Evolutionary conservation across 2,329 filamentous ascomycete genomes (phyloP).

Genomic region (Knufia petricola): DNA sequence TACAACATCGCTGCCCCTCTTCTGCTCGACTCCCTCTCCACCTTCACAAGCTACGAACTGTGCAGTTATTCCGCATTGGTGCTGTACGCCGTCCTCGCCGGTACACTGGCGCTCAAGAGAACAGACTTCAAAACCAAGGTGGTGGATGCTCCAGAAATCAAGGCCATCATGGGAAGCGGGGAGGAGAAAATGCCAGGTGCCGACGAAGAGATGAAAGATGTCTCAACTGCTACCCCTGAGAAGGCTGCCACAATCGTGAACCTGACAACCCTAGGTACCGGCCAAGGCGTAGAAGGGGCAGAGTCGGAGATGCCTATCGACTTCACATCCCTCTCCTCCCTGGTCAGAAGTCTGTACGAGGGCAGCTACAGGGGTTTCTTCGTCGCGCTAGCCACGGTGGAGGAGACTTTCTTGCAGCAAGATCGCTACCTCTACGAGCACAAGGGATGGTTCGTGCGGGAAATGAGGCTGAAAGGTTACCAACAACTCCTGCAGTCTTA

Average conservation of each 20-base stretch:
- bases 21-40: slow-evolving; percentile 91
- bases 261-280: slow-evolving; percentile 68
- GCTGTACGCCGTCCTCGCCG: slow-evolving; percentile 88
- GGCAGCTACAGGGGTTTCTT: slow-evolving; percentile 95
- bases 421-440: slow-evolving; percentile 95
- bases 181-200: slow-evolving; percentile 79
- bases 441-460: slow-evolving; percentile 91
- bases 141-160: slow-evolving; percentile 95
- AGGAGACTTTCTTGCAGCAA: slow-evolving; percentile 86
- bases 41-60: slow-evolving; percentile 96
- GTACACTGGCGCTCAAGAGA: slow-evolving; percentile 86
- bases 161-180: slow-evolving; percentile 82
- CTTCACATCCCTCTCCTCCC: slow-evolving; percentile 75
- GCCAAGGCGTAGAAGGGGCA: slow-evolving; percentile 50
- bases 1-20: slow-evolving; percentile 84
- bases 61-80: slow-evolving; percentile 94
- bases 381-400: slow-evolving; percentile 74
- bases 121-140: slow-evolving; percentile 99
- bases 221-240: slow-evolving; percentile 41
- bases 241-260: slow-evolving; percentile 65
- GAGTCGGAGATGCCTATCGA: slow-evolving; percentile 76
- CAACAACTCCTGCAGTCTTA: slow-evolving; percentile 96
- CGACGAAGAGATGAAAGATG: slow-evolving; percentile 66
- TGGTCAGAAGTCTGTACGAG: slow-evolving; percentile 85
- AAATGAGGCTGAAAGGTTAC: slow-evolving; percentile 95